Conservation (phyloP, 2,329 filamentous ascomycete genomes). For the Colletotrichum salicis region DNA sequence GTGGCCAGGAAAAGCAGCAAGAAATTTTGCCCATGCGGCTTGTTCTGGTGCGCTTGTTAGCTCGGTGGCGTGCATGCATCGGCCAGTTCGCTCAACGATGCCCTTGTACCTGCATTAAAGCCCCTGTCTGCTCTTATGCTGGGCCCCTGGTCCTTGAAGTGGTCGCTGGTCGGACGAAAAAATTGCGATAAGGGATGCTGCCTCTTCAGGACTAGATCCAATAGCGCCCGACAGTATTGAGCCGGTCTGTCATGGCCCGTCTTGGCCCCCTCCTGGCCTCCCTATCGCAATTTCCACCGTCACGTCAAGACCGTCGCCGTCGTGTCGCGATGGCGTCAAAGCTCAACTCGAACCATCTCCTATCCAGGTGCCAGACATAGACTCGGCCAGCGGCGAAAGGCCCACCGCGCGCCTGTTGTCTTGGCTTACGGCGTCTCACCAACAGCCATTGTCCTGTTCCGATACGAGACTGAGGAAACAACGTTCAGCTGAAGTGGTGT, state of each 20-base stretch:
- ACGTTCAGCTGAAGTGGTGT: slow-evolving; percentile 7
- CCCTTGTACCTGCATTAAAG: slow-evolving; percentile 35
- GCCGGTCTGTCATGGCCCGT: slow-evolving; percentile 23
- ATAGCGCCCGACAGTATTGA: not conserved
- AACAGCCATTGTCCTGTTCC: not conserved
- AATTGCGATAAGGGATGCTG: slow-evolving; percentile 28
- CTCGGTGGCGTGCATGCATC: slow-evolving; percentile 31
- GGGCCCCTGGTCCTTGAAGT: slow-evolving; percentile 5
- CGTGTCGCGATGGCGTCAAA: slow-evolving; percentile 30
- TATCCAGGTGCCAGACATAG: not conserved
- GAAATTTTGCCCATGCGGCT: slow-evolving; percentile 27
- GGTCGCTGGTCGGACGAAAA: not conserved
- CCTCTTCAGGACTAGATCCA: slow-evolving; percentile 29
- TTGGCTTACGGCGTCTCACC: slow-evolving; percentile 14
- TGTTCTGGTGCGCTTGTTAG: slow-evolving; percentile 9
- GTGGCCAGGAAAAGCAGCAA: slow-evolving; percentile 30
- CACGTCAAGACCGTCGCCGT: slow-evolving; percentile 22
- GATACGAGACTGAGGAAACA: slow-evolving; percentile 28
- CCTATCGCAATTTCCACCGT: slow-evolving; percentile 33
- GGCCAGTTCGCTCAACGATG: slow-evolving; percentile 17
- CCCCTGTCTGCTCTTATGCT: slow-evolving; percentile 9
- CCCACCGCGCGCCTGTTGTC: slow-evolving; percentile 18
- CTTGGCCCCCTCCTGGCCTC: slow-evolving; percentile 22
- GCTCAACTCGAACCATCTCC: slow-evolving; percentile 14
- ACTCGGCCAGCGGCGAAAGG: slow-evolving; percentile 3